phyloP scores from a whole-genome alignment of 192 early-diverging fungal species.

The Lunasporangiospora selenospora region DNA sequence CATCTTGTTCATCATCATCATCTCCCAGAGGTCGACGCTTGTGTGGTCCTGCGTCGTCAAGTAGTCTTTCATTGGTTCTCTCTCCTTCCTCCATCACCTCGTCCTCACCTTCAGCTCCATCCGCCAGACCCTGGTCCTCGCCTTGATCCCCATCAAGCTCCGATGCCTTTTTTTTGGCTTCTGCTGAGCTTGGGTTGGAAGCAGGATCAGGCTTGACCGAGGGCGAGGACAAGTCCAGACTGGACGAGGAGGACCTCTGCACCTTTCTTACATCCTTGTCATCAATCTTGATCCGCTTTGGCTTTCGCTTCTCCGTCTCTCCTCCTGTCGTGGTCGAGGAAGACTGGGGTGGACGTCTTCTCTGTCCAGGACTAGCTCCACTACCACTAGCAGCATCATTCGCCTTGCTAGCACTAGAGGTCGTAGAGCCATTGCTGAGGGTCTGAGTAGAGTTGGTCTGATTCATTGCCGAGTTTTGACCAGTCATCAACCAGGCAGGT shows the following conservation, averaged over 20 bases:
- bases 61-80: background rate
- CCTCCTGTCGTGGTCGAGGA: background rate
- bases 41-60: background rate
- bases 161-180: too few species aligned
- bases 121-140: background rate
- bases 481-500: slow-evolving; percentile 25
- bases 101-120: slow-evolving; percentile 15
- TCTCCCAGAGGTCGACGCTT: slow-evolving; percentile 24
- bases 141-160: too few species aligned
- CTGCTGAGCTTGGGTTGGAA: too few species aligned
- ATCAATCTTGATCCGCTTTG: slow-evolving; percentile 39
- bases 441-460: background rate
- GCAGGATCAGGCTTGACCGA: too few species aligned
- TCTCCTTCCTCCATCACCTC: slow-evolving; percentile 29
- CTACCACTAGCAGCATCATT: background rate
- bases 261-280: slow-evolving; percentile 28
- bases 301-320: slow-evolving; percentile 30
- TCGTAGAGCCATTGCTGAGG: background rate
- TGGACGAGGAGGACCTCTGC: slow-evolving; percentile 17
- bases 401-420: background rate
- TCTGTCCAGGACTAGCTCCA: background rate
- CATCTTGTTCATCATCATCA: slow-evolving; percentile 34
- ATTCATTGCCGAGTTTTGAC: background rate
- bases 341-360: slow-evolving; percentile 10
- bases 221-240: too few species aligned